Evolutionary conservation across 2,329 filamentous ascomycete genomes (phyloP), one percentile per base, ranked within the genome.

Genomic region (Tolypocladium inflatum): DNA sequence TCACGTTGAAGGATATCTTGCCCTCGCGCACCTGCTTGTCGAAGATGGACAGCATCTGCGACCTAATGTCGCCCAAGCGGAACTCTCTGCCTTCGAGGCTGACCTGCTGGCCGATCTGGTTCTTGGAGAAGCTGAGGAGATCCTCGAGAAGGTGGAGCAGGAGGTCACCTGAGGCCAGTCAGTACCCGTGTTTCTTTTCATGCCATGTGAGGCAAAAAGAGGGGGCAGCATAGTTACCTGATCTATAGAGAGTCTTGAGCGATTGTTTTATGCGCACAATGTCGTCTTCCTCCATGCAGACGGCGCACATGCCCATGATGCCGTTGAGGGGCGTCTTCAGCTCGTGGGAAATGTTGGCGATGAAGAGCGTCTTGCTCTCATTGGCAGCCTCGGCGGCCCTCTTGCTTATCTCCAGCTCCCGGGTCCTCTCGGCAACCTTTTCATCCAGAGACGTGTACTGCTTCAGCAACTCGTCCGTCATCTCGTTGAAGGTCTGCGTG

Each of bases 281-380:
- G 65, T 96, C 90, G 54, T 92, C 87, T 70, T 96, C 91, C 62
- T 91, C 89, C 90, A 96, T 94, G 71, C 90, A 94, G 1, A 96
- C 88, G 0, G 91, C 89, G 64, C 88, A 92, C 88, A 97, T 94
- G 59, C 94, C 94, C 66, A 99, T 79, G 54, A 97, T 97, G 15
- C 93, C 94, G 68, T 97, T 97, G 58, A 97, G 80, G 0, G 94
- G 94, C 1, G 94, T 99, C 69, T 96, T 95, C 41, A 99, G 79
- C 71, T 97, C 84, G 65, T 87, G 84, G 1, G 85, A 88, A 55
- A 97, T 96, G 66, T 97, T 97, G 21, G 94, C 94, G 62, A 99
- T 95, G 75, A 97, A 97, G 10, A 97, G 79, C 0, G 94, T 97
- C 75, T 99, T 99, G 78, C 90, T 95, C 73, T 96, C 90, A 66